Percentiles rank a stretch among this genome's conserved stretches.
phyloP scores from a whole-genome alignment of 176 grass and related monocot genomes.

The Lolium multiflorum region DNA sequence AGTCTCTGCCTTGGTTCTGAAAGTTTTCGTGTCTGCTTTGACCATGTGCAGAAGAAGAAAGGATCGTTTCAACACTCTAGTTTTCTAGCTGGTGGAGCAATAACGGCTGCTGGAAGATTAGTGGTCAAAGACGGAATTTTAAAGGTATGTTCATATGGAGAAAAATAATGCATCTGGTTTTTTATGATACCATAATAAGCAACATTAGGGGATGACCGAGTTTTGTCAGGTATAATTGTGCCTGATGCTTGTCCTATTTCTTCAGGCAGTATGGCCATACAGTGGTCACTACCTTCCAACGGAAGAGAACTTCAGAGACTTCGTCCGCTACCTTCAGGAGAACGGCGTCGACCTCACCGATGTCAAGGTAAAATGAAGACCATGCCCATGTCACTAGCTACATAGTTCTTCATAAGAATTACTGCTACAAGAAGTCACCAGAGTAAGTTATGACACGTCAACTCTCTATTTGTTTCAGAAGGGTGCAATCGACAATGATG shows the following conservation, averaged over 20 bases:
- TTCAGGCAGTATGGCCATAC: constrained; percentile 92
- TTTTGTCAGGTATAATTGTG: constrained; percentile 20
- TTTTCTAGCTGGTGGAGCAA: constrained; percentile 84
- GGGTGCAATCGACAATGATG: constrained; percentile 58
- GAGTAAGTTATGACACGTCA: not conserved
- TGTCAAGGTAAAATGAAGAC: constrained; percentile 61
- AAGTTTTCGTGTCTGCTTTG: not conserved
- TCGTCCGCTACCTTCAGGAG: constrained; percentile 67
- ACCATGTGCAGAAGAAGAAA: constrained; percentile 85
- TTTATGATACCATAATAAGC: not conserved
- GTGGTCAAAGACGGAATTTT: constrained; percentile 85
- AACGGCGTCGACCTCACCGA: constrained; percentile 57
- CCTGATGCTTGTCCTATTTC: constrained; percentile 30
- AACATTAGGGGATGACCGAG: not conserved
- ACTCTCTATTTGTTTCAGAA: constrained; percentile 49
- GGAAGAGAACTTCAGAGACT: constrained; percentile 85
- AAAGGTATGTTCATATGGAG: constrained; percentile 47
- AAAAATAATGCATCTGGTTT: not conserved
- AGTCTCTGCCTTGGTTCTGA: constrained; percentile 33
- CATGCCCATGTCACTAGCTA: not conserved
- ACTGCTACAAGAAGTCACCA: not conserved
- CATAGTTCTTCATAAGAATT: not conserved
- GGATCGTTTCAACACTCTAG: constrained; percentile 94
- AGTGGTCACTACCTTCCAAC: constrained; percentile 93
- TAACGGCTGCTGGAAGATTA: constrained; percentile 83